phyloP scores from a whole-genome alignment of 192 early-diverging fungal species.

The Backusella mclennaniae region DNA sequence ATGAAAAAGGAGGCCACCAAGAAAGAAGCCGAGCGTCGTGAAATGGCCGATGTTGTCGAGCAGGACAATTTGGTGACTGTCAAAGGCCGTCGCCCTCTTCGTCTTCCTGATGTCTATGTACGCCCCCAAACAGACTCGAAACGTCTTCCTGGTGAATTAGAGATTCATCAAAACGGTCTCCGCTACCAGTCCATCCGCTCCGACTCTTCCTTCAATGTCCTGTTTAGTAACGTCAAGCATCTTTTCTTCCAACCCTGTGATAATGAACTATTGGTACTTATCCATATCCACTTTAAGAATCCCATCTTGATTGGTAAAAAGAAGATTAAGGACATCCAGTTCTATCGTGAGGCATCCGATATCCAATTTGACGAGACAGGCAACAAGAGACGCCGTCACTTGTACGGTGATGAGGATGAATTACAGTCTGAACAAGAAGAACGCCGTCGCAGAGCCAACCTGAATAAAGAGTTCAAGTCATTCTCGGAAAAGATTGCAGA shows the following conservation, averaged over 20 bases:
- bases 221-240: slow-evolving; percentile 98
- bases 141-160: slow-evolving; percentile 91
- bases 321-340: slow-evolving; percentile 98
- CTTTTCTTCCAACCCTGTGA: slow-evolving; percentile 99
- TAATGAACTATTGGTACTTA: slow-evolving; percentile 89
- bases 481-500: slow-evolving; percentile 92
- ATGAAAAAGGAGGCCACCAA: slow-evolving; percentile 93
- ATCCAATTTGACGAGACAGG: slow-evolving; percentile 97
- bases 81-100: slow-evolving; percentile 68
- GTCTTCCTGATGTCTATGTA: slow-evolving; percentile 89
- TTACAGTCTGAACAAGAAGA: slow-evolving; percentile 95
- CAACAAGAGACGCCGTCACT: slow-evolving; percentile 79
- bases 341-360: slow-evolving; percentile 96
- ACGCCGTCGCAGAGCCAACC: slow-evolving; percentile 70
- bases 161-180: slow-evolving; percentile 95
- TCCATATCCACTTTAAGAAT: slow-evolving; percentile 96
- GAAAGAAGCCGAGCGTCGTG: slow-evolving; percentile 90
- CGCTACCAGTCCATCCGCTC: slow-evolving; percentile 82
- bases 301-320: slow-evolving; percentile 98
- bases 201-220: slow-evolving; percentile 83
- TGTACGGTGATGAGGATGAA: slow-evolving; percentile 99
- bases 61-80: slow-evolving; percentile 86
- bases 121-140: slow-evolving; percentile 91
- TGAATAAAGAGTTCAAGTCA: slow-evolving; percentile 93
- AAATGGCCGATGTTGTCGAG: slow-evolving; percentile 94